phyloP scores from a whole-genome alignment of 129 eudicot genomes.

The Sambucus nigra region DNA sequence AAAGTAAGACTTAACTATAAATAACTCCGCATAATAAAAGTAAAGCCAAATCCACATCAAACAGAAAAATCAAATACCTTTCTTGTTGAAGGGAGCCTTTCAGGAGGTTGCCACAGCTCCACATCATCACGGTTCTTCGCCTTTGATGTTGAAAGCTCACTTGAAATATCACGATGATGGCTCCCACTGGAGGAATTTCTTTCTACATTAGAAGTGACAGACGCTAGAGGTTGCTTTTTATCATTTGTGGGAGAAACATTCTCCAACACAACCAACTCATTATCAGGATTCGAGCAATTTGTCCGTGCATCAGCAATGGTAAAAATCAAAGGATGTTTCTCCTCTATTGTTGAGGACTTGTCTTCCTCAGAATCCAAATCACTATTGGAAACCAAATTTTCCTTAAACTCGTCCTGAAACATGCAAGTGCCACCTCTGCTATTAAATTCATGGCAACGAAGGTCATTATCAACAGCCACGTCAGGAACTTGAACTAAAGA shows the following conservation, averaged over 20 bases:
- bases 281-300: conserved; percentile 13
- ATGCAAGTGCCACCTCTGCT: conserved; percentile 6
- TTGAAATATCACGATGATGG: conserved; percentile 9
- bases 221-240: conserved; percentile 17
- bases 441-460: not conserved
- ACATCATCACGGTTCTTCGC: no score
- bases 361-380: conserved; percentile 12
- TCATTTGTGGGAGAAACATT: not conserved
- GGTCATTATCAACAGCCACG: not conserved
- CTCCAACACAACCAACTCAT: not conserved
- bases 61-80: conserved; percentile 38
- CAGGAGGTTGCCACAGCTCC: conserved; percentile 32
- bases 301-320: conserved; percentile 15
- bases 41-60: conserved; percentile 3
- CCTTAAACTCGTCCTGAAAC: conserved; percentile 14
- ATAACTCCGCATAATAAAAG: not conserved
- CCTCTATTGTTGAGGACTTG: conserved; percentile 9
- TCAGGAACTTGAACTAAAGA: conserved; percentile 25
- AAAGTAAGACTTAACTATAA: conserved; percentile 9
- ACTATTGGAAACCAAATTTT: conserved; percentile 13
- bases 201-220: conserved; percentile 17
- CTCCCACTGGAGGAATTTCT: conserved; percentile 1
- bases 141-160: conserved; percentile 21
- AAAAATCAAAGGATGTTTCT: conserved; percentile 16
- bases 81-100: conserved; percentile 53